A percentile compares a stretch with the other conserved stretches of the same genome.
Evolutionary conservation across 495 filamentous ascomycete genomes (phyloP).

Genomic region (Penicillium robsamsonii): DNA sequence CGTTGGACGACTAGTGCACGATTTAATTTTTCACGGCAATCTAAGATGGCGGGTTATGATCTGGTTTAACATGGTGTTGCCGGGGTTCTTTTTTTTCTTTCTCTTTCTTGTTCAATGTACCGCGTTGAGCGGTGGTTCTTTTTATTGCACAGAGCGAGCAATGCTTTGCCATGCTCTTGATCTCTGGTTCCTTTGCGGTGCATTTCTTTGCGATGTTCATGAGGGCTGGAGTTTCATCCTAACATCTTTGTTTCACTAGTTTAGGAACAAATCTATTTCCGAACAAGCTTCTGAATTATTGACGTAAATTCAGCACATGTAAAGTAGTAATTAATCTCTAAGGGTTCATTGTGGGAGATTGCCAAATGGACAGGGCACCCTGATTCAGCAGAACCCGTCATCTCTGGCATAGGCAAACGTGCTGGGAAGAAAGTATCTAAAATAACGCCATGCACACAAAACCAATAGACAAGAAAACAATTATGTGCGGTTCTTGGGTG

Average conservation of each 20-base stretch:
- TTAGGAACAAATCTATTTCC: not conserved
- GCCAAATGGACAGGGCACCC: not conserved
- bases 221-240: constrained; percentile 2
- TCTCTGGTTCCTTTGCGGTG: constrained; percentile 6
- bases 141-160: constrained; percentile 8
- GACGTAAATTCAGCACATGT: not conserved
- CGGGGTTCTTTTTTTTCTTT: not conserved
- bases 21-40: not conserved
- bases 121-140: not conserved
- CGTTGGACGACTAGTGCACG: constrained; percentile 68
- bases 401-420: not conserved
- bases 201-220: constrained; percentile 14
- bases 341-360: too few relatives aligned
- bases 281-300: not conserved
- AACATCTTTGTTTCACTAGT: not conserved
- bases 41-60: not conserved
- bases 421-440: not conserved
- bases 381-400: not conserved
- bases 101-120: constrained; percentile 1
- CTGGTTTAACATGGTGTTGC: constrained; percentile 5
- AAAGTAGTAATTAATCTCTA: not conserved
- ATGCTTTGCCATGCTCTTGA: constrained; percentile 3
- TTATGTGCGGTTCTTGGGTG: constrained; percentile 26
- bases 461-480: not conserved
- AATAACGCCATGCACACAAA: not conserved